Evolutionary conservation across 2,329 filamentous ascomycete genomes (phyloP), one percentile per base, ranked within the genome.

Genomic region (Botrytis squamosa): DNA sequence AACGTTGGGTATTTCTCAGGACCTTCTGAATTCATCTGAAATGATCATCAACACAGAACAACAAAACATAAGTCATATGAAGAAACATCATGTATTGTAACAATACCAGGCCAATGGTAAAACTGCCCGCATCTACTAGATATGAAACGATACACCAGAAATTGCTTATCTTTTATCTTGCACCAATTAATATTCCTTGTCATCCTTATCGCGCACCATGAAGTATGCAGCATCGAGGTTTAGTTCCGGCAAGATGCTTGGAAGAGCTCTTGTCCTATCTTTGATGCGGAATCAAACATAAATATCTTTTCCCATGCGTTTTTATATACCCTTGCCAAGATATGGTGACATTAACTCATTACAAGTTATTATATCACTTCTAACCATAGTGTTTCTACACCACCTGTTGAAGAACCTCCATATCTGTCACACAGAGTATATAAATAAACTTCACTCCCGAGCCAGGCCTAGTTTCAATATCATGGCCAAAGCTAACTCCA

Each of bases 141-240:
- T 57, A 57, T 29, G 52, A 57, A 57, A 40, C 22, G 20, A 55
- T 40, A 68, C 46, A 40, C 36, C 46, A 29, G 22, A 14, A 38
- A 29, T 18, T 67, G 29, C 64, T 38, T 67, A 67, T 68, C 65
- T 68, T 55, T 68, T 68, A 29, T 55, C 33, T 55, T 25, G 9
- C 65, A 42, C 46, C 36, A 68, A 68, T 68, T 38, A 68, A 14
- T 14, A 22, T 67, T 22, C 64, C 36, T 55, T 68, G 49, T 22
- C 25, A 29, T 55, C 16, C 46, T 68, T 68, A 68, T 68, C 65
- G 29, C 63, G n/a, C 33, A 36, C 42, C n/a, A 18, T 29, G 20
- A 57, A 40, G 44, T n/a, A 67, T 67, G 22, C 33, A 55, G 16
- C 46, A n/a, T 29, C 4, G 46, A n/a, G 6, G 65, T 29, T 67